Evolutionary conservation across 2,329 filamentous ascomycete species (phyloP).

Genomic region (Macroventuria anomochaeta): DNA sequence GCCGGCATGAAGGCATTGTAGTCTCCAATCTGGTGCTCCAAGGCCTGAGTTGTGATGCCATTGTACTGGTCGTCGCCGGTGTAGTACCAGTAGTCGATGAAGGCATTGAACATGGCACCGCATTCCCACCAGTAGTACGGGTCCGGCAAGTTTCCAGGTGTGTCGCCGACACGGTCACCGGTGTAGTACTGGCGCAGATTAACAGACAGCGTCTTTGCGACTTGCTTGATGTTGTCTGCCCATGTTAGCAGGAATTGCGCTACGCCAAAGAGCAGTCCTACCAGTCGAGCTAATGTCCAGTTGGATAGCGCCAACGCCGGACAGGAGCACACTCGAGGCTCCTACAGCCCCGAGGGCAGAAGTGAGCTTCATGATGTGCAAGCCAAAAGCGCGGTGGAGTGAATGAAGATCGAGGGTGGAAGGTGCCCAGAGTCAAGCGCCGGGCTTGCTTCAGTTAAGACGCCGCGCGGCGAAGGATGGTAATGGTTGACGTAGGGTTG

Average conservation of each 20-base stretch:
- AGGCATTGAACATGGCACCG: slow-evolving; percentile 49
- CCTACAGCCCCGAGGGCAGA: slow-evolving; percentile 40
- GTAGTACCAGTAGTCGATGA: slow-evolving; percentile 54
- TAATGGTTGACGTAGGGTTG: slow-evolving; percentile 29
- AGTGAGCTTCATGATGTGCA: slow-evolving; percentile 44
- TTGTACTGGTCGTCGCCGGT: slow-evolving; percentile 51
- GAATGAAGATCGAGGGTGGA: slow-evolving; percentile 9
- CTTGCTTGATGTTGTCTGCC: slow-evolving; percentile 67
- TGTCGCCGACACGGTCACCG: slow-evolving; percentile 66
- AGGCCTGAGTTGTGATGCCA: slow-evolving; percentile 55
- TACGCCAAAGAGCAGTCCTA: slow-evolving; percentile 21
- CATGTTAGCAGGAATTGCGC: slow-evolving; percentile 19
- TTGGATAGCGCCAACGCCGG: slow-evolving; percentile 41
- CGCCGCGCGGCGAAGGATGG: slow-evolving; percentile 16
- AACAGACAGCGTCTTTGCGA: slow-evolving; percentile 65
- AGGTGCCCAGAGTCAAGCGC: slow-evolving; percentile 33
- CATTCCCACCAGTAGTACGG: slow-evolving; percentile 55
- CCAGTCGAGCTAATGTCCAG: slow-evolving; percentile 39
- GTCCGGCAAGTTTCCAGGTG: slow-evolving; percentile 62
- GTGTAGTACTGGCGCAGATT: slow-evolving; percentile 70
- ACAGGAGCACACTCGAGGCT: slow-evolving; percentile 41
- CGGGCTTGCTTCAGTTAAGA: slow-evolving; percentile 26
- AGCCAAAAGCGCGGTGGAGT: slow-evolving; percentile 18
- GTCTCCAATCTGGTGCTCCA: slow-evolving; percentile 76
- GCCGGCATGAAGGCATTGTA: slow-evolving; percentile 79